Evolutionary conservation across 2,329 filamentous ascomycete genomes (phyloP), one percentile per base, ranked within the genome.

Genomic region (Xylogone sp.): DNA sequence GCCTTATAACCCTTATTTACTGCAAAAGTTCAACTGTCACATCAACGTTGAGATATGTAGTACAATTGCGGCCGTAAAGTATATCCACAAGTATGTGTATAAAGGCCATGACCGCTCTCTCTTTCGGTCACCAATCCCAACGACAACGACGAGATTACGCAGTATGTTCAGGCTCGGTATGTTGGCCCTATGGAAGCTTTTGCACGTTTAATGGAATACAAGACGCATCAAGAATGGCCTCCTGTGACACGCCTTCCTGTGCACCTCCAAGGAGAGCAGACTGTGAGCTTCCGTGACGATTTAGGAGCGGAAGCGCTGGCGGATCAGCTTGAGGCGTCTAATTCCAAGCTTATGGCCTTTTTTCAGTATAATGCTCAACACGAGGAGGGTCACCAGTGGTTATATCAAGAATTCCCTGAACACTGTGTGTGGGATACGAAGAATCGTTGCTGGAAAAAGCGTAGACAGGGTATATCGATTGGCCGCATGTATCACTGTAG

Each of bases 81-180:
- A 56, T 49, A 54, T 56, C 2, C 21, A 54, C 24, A 56, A 56
- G 43, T 56, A 56, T 42, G 42, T 56, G 2, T 56, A 56, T 45
- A 56, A 56, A 43, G 31, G 49, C 6, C 18, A 27, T 21, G 47
- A 57, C 24, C 21, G 42, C n/a, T 50, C 46, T 44, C 46, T 2
- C 18, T 50, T 8, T 22, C 18, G n/a, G 42, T 52, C 12, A 22
- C 21, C 24, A 18, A 8, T 12, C 10, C 50, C 6, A 49, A 54
- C 31, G 42, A 56, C 31, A 50, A 53, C 6, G 46, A 54, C 31
- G 42, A 56, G 43, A 50, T 56, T 20, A 21, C 21, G 13, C 45
- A 43, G n/a, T 54, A 54, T 48, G 13, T 56, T 9, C 42, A 54
- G 21, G 48, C n/a, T 2, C 39, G 52, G 3, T 56, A 56, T 45